Conservation (phyloP, 164 flowering plant species). For the Vitis vinifera region DNA sequence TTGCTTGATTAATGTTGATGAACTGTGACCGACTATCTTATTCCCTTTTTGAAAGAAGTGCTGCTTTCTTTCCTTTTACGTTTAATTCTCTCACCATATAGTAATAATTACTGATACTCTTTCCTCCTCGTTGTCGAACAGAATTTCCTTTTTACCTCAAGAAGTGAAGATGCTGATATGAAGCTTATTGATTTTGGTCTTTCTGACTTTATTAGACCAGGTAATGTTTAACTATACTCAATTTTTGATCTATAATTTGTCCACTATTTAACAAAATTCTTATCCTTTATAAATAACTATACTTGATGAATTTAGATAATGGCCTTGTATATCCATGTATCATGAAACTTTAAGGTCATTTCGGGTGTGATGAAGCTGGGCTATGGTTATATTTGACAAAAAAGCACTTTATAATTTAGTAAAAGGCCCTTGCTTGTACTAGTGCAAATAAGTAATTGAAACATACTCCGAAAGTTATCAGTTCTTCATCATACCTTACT, state of each 20-base stretch:
- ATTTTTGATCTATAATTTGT: not conserved
- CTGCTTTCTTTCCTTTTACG: not conserved
- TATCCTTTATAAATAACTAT: too few relatives aligned
- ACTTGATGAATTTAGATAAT: not conserved
- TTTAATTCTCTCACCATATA: not conserved
- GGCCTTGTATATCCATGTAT: not conserved
- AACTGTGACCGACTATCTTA: not conserved
- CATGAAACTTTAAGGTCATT: too few relatives aligned
- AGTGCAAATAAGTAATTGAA: too few relatives aligned
- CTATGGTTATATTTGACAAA: too few relatives aligned
- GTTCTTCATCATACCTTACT: too few relatives aligned
- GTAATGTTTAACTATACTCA: constrained; percentile 27
- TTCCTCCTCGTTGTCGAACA: constrained; percentile 33
- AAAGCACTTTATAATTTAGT: too few relatives aligned
- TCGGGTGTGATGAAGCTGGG: too few relatives aligned
- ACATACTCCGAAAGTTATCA: too few relatives aligned
- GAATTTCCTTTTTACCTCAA: constrained; percentile 90
- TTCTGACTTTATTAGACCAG: constrained; percentile 90
- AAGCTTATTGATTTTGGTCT: constrained; percentile 99
- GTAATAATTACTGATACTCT: constrained; percentile 5
- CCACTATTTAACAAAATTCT: not conserved
- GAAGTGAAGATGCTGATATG: constrained; percentile 86
- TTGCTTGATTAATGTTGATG: not conserved
- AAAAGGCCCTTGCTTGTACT: too few relatives aligned
- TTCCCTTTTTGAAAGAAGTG: not conserved